phyloP scores from a whole-genome alignment of 2,329 filamentous ascomycete genomes.

The Diaporthe capsici region DNA sequence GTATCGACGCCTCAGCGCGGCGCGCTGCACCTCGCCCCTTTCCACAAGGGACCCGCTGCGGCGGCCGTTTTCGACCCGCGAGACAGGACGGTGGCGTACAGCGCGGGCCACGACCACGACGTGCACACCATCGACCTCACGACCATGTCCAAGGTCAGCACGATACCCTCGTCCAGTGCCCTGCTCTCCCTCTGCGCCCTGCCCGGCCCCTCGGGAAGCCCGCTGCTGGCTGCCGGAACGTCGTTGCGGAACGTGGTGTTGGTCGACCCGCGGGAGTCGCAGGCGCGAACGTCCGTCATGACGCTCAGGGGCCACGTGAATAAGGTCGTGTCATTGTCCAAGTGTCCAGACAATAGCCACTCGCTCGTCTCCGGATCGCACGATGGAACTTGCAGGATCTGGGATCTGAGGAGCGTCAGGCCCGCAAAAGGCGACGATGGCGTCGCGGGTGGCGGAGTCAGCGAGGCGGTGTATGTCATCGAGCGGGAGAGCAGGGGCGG shows the following conservation, averaged over 20 bases:
- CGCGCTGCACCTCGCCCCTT: conserved; percentile 79
- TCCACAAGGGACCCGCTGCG: conserved; percentile 81
- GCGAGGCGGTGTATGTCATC: conserved; percentile 83
- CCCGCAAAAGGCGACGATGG: conserved; percentile 72
- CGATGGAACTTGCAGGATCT: conserved; percentile 92
- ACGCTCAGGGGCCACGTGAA: conserved; percentile 93
- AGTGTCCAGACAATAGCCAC: conserved; percentile 77
- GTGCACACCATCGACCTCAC: conserved; percentile 92
- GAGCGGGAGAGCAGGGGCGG: conserved; percentile 79
- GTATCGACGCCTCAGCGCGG: conserved; percentile 78
- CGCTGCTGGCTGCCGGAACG: conserved; percentile 79
- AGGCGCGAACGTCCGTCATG: conserved; percentile 84
- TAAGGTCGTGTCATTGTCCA: conserved; percentile 67
- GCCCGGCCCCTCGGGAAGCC: conserved; percentile 67
- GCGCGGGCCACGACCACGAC: conserved; percentile 90
- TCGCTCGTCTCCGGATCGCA: conserved; percentile 91
- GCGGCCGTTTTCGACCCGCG: conserved; percentile 87
- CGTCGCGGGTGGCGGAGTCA: conserved; percentile 70
- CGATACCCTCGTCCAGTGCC: conserved; percentile 85
- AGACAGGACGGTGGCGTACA: conserved; percentile 92
- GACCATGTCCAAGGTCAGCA: conserved; percentile 83
- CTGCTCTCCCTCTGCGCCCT: conserved; percentile 85
- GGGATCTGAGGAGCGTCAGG: conserved; percentile 86
- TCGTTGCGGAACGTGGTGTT: conserved; percentile 90
- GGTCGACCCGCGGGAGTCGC: conserved; percentile 88